phyloP scores from a whole-genome alignment of 2,329 filamentous ascomycete genomes.

The Xylariales sp. region DNA sequence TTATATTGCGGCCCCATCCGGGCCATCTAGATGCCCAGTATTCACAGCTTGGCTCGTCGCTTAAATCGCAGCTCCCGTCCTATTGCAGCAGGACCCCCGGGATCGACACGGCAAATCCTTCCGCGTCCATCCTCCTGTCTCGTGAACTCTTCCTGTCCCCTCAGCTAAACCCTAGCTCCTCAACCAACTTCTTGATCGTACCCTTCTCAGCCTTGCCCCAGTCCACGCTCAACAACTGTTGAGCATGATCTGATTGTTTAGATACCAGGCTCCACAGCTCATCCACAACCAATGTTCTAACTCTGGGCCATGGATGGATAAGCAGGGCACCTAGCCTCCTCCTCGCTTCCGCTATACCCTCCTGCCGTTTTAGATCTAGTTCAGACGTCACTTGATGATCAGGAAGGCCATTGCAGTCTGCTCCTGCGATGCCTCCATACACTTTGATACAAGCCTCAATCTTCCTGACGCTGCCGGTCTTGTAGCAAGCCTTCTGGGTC shows the following conservation, averaged over 20 bases:
- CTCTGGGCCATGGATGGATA: constrained; percentile 75
- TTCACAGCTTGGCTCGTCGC: too few relatives aligned
- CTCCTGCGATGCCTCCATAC: constrained; percentile 63
- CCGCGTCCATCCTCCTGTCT: background rate
- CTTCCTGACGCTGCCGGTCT: constrained; percentile 76
- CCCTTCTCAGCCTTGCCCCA: constrained; percentile 52
- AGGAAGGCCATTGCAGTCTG: constrained; percentile 12
- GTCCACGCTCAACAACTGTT: constrained; percentile 46
- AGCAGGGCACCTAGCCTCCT: constrained; percentile 71
- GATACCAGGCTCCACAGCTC: constrained; percentile 49
- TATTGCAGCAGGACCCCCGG: constrained; percentile 1
- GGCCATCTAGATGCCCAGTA: background rate
- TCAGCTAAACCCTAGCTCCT: constrained; percentile 35
- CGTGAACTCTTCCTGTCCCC: background rate
- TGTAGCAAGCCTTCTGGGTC: constrained; percentile 76
- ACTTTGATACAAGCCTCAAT: constrained; percentile 75
- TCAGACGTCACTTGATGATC: constrained; percentile 8
- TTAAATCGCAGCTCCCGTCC: too few relatives aligned
- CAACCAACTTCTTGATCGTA: constrained; percentile 36
- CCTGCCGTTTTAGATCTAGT: constrained; percentile 27
- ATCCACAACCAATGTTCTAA: constrained; percentile 57
- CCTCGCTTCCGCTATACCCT: constrained; percentile 48
- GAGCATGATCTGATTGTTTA: constrained; percentile 11
- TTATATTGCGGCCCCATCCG: background rate
- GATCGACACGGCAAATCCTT: constrained; percentile 9